Evolutionary conservation across 2,329 filamentous ascomycete genomes (phyloP).

Genomic region (Alternaria brassicicola): DNA sequence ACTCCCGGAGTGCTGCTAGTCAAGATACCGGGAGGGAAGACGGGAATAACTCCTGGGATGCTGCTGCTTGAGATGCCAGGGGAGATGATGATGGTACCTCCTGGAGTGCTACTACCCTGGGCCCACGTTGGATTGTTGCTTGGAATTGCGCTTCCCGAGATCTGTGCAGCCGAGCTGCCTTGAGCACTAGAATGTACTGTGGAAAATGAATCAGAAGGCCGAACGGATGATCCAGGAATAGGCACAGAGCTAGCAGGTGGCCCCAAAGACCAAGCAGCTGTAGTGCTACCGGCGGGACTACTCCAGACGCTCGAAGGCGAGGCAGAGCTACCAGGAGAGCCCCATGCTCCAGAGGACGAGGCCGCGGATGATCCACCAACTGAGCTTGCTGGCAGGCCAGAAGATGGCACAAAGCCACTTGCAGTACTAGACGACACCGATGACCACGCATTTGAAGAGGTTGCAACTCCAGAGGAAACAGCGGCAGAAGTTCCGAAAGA

Average conservation of each 20-base stretch:
- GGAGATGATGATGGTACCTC: neutral
- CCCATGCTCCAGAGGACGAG: neutral
- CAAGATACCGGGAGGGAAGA: neutral
- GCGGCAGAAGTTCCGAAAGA: neutral
- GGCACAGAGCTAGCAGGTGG: neutral
- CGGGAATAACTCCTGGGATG: neutral
- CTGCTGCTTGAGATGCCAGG: neutral
- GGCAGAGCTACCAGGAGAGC: neutral
- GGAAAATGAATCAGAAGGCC: neutral
- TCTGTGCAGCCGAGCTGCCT: neutral
- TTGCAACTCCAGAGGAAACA: neutral
- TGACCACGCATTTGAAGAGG: neutral
- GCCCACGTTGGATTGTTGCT: neutral
- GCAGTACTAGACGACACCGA: neutral
- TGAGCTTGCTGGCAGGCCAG: neutral
- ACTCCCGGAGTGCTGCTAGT: neutral
- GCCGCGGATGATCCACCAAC: neutral
- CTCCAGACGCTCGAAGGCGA: neutral
- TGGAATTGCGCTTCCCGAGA: neutral
- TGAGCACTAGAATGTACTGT: neutral
- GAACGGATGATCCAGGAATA: neutral
- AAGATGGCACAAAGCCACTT: neutral
- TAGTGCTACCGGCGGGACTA: neutral
- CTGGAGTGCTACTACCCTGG: neutral
- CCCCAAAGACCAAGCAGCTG: neutral